A percentile compares a stretch with the other conserved stretches of the same genome.
phyloP scores from a whole-genome alignment of 2,329 filamentous ascomycete species.

The Gnomoniopsis sp. region DNA sequence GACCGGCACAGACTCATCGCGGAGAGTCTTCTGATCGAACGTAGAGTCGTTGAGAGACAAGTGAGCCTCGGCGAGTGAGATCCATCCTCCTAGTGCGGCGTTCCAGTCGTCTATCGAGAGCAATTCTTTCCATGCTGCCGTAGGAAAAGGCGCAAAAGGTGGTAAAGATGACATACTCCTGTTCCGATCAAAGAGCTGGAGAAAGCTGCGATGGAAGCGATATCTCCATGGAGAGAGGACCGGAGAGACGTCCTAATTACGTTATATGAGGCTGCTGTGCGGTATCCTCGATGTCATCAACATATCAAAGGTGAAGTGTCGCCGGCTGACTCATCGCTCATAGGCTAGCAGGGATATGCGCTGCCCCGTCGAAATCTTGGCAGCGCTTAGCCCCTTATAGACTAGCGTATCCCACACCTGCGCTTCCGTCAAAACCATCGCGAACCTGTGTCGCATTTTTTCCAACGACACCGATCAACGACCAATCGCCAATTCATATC shows the following conservation, averaged over 20 bases:
- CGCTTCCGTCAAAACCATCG: slow-evolving; percentile 4
- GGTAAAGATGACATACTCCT: too few species aligned
- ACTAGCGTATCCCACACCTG: slow-evolving; percentile 11
- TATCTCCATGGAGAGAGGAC: neutral
- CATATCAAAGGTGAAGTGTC: neutral
- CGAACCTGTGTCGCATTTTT: neutral
- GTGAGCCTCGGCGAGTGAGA: slow-evolving; percentile 62
- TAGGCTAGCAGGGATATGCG: neutral
- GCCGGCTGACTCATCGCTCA: slow-evolving; percentile 17
- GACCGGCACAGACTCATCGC: slow-evolving; percentile 54
- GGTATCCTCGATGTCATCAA: neutral
- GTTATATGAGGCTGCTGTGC: neutral
- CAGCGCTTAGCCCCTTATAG: neutral
- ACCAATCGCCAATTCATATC: slow-evolving; percentile 22
- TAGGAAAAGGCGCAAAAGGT: slow-evolving; percentile 74
- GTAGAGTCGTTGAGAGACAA: slow-evolving; percentile 54
- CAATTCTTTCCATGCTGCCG: slow-evolving; percentile 60
- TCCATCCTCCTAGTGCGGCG: slow-evolving; percentile 73
- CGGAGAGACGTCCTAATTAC: neutral
- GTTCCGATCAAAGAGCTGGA: too few species aligned
- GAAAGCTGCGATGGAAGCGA: neutral
- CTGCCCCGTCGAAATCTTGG: neutral
- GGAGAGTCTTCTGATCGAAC: slow-evolving; percentile 48
- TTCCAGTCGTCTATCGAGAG: slow-evolving; percentile 73
- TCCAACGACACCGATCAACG: neutral